Base-by-base conservation (phyloP, 2,329 filamentous ascomycete species). In the Coniosporium tulheliwenetii region DNA sequence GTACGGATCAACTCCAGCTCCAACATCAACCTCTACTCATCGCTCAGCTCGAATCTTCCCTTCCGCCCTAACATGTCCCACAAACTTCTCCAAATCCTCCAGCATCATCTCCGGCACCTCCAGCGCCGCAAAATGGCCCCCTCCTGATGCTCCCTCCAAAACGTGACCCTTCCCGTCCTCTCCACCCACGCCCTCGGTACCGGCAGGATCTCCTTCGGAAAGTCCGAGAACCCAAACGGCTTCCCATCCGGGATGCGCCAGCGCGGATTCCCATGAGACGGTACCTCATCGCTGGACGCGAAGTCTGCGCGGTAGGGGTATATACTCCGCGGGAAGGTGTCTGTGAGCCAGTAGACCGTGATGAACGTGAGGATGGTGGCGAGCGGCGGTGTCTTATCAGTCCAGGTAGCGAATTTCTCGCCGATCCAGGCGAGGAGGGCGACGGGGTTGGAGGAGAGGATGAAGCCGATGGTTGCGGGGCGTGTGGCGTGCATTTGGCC, bases 341-440 rank as follows among this genome's bases (percentile, higher is more conserved):
- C 64, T 0, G 69, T 73, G 43, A 75, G 57, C 71, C 72, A 77
- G 49, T 73, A 77, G 3, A 76, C 48, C 1, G 63, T 65, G 10
- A 71, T 62, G 14, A 60, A 53, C n/a, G 64, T 61, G 2, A 77
- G 54, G 9, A 76, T 69, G 0, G 56, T 47, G 16, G 53, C 44
- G 7, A 69, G 43, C 1, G 55, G 48, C 0, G 64, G 64, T 13
- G 52, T 50, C 3, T 56, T 48, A 44, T 75, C 71, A 1, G 58
- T 59, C 71, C 71, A 77, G 5, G 64, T 65, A 0, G 71, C 53
- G 42, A 71, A 70, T 50, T 75, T 76, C 47, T 77, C 73, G 3
- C 67, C 69, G 19, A 76, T 62, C 65, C 75, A 80, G 5, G 67
- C 64, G 2, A 80, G 60, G 14, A 79, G 50, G 0, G 72, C 70